Percentiles rank a stretch among this genome's conserved stretches.
These are phyloP conservation scores for Endothia cerciana DNA, from an alignment of 2,329 filamentous ascomycete genomes.

Conservation along the genomic window DNA sequence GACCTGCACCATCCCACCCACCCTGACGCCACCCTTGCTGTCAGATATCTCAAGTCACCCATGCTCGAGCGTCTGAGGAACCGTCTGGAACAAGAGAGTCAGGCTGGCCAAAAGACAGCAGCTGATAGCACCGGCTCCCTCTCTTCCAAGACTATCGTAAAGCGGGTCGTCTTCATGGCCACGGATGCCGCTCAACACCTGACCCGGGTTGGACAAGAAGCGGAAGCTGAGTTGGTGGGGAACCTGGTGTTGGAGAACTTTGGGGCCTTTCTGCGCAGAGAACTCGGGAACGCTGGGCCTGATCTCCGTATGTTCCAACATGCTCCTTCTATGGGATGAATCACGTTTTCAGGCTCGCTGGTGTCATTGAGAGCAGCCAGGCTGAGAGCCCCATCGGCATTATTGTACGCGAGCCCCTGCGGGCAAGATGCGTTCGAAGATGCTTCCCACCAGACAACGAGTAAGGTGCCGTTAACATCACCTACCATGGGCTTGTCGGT, in stretches of 20 bases:
- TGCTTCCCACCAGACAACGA: background rate
- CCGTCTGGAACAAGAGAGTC: constrained; percentile 34
- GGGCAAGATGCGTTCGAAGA: background rate
- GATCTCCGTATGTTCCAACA: constrained; percentile 9
- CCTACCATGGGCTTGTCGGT: background rate
- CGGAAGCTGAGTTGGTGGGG: constrained; percentile 46
- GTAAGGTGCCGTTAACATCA: background rate
- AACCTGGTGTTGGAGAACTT: constrained; percentile 39
- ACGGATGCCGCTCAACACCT: constrained; percentile 53
- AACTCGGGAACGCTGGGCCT: background rate
- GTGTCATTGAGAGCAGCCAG: background rate
- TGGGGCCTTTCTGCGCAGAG: constrained; percentile 14
- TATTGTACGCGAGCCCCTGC: background rate
- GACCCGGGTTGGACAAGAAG: constrained; percentile 43
- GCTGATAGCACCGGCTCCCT: constrained; percentile 28
- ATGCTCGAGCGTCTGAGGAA: constrained; percentile 32
- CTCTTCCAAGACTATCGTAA: constrained; percentile 33
- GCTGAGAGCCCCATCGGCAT: background rate
- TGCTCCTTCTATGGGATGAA: background rate
- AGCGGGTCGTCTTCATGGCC: constrained; percentile 43
- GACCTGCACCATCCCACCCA: constrained; percentile 57
- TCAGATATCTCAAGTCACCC: constrained; percentile 38
- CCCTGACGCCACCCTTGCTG: constrained; percentile 51
- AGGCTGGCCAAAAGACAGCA: constrained; percentile 18
- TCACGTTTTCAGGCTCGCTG: background rate